Percentiles rank a stretch among this genome's conserved stretches.
These are phyloP conservation scores for Anthracocystis setariae DNA, from an alignment of 1,284 basidiomycete genomes.

Conservation along the genomic window DNA sequence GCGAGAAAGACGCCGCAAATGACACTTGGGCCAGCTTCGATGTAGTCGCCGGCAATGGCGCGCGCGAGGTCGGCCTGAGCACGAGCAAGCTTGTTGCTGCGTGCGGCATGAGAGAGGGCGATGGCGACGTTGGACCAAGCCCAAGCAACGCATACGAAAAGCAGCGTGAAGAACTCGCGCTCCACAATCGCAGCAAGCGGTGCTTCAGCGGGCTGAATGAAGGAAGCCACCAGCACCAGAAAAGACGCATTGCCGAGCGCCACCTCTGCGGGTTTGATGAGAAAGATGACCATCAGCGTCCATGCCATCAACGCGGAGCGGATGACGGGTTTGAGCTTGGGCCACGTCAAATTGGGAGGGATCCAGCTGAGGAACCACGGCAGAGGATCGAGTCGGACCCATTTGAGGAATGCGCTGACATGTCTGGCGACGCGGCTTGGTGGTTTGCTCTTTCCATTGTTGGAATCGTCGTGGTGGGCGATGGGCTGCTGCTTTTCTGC, in stretches of 20 bases:
- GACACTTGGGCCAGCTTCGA: constrained; percentile 71
- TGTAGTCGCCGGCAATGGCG: constrained; percentile 38
- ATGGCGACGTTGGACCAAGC: constrained; percentile 78
- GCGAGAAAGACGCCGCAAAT: constrained; percentile 77
- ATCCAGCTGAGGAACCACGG: constrained; percentile 48
- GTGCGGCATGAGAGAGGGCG: constrained; percentile 74
- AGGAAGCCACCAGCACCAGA: constrained; percentile 75
- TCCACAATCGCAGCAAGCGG: constrained; percentile 78
- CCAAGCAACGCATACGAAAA: constrained; percentile 74
- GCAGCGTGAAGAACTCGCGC: constrained; percentile 75
- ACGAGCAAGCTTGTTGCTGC: constrained; percentile 70
- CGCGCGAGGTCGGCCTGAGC: constrained; percentile 67
- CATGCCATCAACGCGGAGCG: constrained; percentile 76
- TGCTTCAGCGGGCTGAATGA: constrained; percentile 77
- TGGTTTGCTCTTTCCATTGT: constrained; percentile 32
- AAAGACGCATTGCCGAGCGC: constrained; percentile 77
- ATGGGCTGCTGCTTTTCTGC: constrained; percentile 13
- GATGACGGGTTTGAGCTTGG: constrained; percentile 73
- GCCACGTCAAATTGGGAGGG: constrained; percentile 46
- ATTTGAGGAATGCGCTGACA: constrained; percentile 14
- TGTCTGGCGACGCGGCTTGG: constrained; percentile 4
- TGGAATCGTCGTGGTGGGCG: constrained; percentile 4
- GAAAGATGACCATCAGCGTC: constrained; percentile 74
- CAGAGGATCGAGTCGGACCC: constrained; percentile 30
- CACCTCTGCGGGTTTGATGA: constrained; percentile 72